These are phyloP conservation scores for Aureobasidium namibiae DNA, from an alignment of 2,329 filamentous ascomycete genomes.

Conservation along the genomic window DNA sequence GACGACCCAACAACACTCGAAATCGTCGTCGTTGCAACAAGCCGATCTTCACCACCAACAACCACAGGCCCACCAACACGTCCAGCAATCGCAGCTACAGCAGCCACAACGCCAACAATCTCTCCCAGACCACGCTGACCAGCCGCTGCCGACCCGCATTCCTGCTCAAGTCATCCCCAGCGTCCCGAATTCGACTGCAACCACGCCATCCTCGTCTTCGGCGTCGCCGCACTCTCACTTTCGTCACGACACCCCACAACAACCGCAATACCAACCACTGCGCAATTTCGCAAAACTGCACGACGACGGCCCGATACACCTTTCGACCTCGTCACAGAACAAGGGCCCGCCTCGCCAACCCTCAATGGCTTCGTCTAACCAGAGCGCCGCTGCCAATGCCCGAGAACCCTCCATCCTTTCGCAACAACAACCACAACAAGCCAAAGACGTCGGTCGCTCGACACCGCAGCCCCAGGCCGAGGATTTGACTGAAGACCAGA, in stretches of 20 bases:
- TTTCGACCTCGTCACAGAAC: neutral
- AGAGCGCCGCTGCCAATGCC: neutral
- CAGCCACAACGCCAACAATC: neutral
- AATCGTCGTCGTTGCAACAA: constrained; percentile 13
- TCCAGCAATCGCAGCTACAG: neutral
- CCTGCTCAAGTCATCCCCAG: constrained; percentile 1
- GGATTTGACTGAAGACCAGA: constrained; percentile 41
- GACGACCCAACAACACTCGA: neutral
- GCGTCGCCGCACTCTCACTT: constrained; percentile 5
- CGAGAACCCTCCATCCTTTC: constrained; percentile 1
- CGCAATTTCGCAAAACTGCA: constrained; percentile 2
- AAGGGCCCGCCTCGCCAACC: neutral
- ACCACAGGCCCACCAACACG: neutral
- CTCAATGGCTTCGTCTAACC: constrained; percentile 4
- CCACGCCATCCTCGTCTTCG: constrained; percentile 11
- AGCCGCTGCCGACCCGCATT: constrained; percentile 1
- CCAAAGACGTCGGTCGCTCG: constrained; percentile 29
- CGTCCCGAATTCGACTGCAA: constrained; percentile 12
- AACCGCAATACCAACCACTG: constrained; percentile 4
- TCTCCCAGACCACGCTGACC: neutral
- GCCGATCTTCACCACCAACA: constrained; percentile 22
- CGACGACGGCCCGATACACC: constrained; percentile 7
- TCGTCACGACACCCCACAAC: constrained; percentile 10
- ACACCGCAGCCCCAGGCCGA: constrained; percentile 38
- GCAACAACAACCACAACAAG: constrained; percentile 16